Percentiles rank a stretch among this genome's conserved stretches.
Conservation (phyloP, 2,329 filamentous ascomycete genomes). For the Aspergillus viridinutans region DNA sequence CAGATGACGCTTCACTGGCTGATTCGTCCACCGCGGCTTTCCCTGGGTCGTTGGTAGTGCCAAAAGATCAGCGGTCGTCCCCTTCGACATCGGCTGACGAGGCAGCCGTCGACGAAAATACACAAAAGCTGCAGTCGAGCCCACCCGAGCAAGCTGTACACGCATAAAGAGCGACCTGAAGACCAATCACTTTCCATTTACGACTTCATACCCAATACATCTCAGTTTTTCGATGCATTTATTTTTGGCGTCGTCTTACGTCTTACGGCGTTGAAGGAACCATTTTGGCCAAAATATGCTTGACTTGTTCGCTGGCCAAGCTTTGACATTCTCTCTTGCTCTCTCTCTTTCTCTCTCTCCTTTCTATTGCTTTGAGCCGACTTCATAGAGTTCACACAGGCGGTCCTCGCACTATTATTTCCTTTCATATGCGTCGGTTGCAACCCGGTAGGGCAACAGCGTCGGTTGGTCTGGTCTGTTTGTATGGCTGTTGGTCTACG, state of each 20-base stretch:
- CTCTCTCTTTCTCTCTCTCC: background rate
- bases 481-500: background rate
- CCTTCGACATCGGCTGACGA: slow-evolving; percentile 1
- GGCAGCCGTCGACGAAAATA: slow-evolving; percentile 9
- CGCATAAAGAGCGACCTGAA: slow-evolving; percentile 16
- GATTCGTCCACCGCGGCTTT: slow-evolving; percentile 1
- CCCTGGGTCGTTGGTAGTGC: background rate
- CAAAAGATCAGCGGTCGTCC: slow-evolving; percentile 6
- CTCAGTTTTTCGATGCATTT: background rate
- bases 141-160: slow-evolving; percentile 25
- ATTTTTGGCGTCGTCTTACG: background rate
- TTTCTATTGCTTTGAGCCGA: background rate
- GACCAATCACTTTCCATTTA: slow-evolving; percentile 5
- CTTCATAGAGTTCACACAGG: background rate
- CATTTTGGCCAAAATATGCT: background rate
- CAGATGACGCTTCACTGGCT: background rate
- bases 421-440: background rate
- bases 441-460: background rate
- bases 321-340: background rate
- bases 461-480: background rate
- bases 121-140: slow-evolving; percentile 17
- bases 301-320: background rate
- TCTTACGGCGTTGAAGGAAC: background rate
- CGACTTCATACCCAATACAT: slow-evolving; percentile 8
- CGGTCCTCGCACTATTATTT: background rate